Percentiles rank a stretch among this genome's conserved stretches.
Conservation (phyloP, 495 filamentous ascomycete species). For the Elasticomyces elasticus region DNA sequence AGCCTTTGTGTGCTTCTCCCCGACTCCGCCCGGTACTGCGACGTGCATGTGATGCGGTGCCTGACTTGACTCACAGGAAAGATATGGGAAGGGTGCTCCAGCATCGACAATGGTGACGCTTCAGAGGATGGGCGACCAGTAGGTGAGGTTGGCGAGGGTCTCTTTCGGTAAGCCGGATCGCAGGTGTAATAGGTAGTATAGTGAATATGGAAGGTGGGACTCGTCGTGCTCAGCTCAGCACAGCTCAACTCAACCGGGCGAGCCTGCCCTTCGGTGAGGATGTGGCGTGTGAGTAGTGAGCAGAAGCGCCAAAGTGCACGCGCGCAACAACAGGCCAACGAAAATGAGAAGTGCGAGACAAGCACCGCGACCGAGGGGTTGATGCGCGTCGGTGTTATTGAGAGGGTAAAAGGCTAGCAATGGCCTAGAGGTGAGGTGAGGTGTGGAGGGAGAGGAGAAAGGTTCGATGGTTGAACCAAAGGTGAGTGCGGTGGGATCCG, state of each 20-base stretch:
- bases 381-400: neutral
- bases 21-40: neutral
- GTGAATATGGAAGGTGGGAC: neutral
- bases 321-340: neutral
- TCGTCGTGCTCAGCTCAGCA: neutral
- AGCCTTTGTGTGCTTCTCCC: neutral
- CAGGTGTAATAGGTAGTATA: slow-evolving; percentile 3
- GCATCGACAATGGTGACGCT: slow-evolving; percentile 12
- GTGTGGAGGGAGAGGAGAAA: neutral
- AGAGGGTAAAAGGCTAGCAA: neutral
- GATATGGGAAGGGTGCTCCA: slow-evolving; percentile 10
- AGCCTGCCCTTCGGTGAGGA: neutral
- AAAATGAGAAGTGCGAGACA: neutral
- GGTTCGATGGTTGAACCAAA: slow-evolving; percentile 7
- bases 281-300: neutral
- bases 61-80: slow-evolving; percentile 13
- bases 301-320: neutral
- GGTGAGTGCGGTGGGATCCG: neutral
- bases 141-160: neutral
- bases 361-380: neutral
- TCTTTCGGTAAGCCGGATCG: neutral
- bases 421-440: slow-evolving; percentile 1
- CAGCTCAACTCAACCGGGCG: neutral
- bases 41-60: neutral
- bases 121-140: neutral